A percentile compares a stretch with the other conserved stretches of the same genome.
phyloP scores from a whole-genome alignment of 2,329 filamentous ascomycete genomes.

The Colletotrichum lentis region DNA sequence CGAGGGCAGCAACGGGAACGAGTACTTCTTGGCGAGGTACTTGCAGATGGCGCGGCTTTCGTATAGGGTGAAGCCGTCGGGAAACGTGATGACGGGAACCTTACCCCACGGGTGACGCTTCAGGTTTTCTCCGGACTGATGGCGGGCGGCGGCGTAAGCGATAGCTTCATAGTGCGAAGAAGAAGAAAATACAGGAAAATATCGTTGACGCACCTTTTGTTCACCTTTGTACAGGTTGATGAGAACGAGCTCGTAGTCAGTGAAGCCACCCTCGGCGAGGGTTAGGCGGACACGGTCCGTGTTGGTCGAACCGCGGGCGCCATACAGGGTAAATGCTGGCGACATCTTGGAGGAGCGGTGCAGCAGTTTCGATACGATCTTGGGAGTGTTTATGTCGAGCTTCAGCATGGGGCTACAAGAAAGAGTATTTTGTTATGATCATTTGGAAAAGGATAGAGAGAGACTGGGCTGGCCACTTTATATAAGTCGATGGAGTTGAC shows the following conservation, averaged over 20 bases:
- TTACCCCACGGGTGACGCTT: slow-evolving; percentile 54
- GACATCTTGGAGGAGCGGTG: slow-evolving; percentile 48
- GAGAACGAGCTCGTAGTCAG: slow-evolving; percentile 51
- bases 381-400: slow-evolving; percentile 41
- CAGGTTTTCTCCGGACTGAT: slow-evolving; percentile 49
- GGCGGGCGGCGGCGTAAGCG: slow-evolving; percentile 40
- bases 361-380: slow-evolving; percentile 44
- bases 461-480: slow-evolving; percentile 19
- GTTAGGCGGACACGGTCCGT: slow-evolving; percentile 54
- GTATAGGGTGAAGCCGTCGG: slow-evolving; percentile 54
- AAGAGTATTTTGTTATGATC: slow-evolving; percentile 13
- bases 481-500: too few relatives aligned
- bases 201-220: slow-evolving; percentile 49
- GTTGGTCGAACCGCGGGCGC: slow-evolving; percentile 52
- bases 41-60: slow-evolving; percentile 59
- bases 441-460: background rate
- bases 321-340: slow-evolving; percentile 54
- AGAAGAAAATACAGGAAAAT: slow-evolving; percentile 20
- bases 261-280: slow-evolving; percentile 54
- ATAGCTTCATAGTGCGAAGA: slow-evolving; percentile 3
- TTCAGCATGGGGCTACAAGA: slow-evolving; percentile 43
- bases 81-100: slow-evolving; percentile 50
- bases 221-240: slow-evolving; percentile 52
- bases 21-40: slow-evolving; percentile 56
- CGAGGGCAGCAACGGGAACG: slow-evolving; percentile 53